These are phyloP conservation scores for Plasmodium gallinaceum DNA, from an alignment of 169 alveolate species.

Conservation along the genomic window DNA sequence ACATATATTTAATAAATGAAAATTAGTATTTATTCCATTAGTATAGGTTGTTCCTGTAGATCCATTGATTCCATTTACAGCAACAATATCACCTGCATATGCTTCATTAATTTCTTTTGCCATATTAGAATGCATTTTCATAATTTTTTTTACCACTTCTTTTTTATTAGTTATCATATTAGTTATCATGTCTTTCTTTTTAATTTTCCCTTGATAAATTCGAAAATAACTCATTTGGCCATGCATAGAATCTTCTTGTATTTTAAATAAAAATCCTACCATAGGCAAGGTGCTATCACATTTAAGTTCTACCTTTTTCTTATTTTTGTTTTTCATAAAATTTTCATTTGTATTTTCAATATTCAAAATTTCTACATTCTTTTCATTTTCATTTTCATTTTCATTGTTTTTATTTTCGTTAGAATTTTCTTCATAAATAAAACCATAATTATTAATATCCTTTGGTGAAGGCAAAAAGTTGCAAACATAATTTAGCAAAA, in stretches of 20 bases:
- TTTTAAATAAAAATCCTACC: constrained; percentile 94
- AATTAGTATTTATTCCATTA: constrained; percentile 84
- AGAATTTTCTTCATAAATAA: constrained; percentile 68
- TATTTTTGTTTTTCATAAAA: constrained; percentile 78
- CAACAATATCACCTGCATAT: constrained; percentile 97
- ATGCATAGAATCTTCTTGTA: constrained; percentile 90
- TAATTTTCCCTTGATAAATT: constrained; percentile 92
- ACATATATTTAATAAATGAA: constrained; percentile 89
- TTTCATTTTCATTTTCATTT: neutral
- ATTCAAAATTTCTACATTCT: neutral
- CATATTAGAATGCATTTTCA: constrained; percentile 95
- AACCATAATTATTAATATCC: constrained; percentile 79
- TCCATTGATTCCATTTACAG: constrained; percentile 95
- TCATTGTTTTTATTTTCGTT: neutral
- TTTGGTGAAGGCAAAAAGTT: constrained; percentile 94
- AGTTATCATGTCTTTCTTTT: constrained; percentile 85
- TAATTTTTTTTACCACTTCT: constrained; percentile 87
- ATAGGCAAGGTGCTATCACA: constrained; percentile 83
- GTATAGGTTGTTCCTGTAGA: constrained; percentile 94
- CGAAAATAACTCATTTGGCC: constrained; percentile 95
- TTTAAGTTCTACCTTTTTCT: constrained; percentile 77
- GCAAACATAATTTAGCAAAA: constrained; percentile 94
- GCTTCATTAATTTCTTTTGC: constrained; percentile 93
- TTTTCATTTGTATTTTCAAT: constrained; percentile 56
- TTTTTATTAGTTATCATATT: constrained; percentile 86